Evolutionary conservation across 495 filamentous ascomycete species (phyloP), one percentile per base, ranked within the genome.

Genomic region (Recurvomyces mirabilis): DNA sequence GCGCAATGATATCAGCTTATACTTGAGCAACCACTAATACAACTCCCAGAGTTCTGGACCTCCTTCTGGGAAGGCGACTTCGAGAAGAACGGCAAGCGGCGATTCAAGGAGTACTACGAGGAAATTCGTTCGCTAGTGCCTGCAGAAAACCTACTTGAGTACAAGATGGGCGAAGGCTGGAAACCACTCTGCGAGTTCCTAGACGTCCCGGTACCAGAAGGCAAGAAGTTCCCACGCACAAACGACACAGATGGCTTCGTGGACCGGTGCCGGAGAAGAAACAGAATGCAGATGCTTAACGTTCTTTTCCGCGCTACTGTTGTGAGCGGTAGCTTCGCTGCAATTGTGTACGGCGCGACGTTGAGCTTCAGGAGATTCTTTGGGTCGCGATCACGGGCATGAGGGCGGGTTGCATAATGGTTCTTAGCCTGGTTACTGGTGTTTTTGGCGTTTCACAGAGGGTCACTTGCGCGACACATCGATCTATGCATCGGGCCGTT

Each of bases 151-250:
- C 62, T 82, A 34, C 68, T 82, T 31, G 78, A 82, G 51, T 82
- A 77, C 63, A 68, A 70, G 52, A 72, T 82, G 49, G 68, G 69
- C 35, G 70, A 79, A 33, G 80, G 80, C 41, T 82, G 79, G 79
- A 74, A 57, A 20, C 78, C 78, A 9, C 66, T 84, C 14, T 81
- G 78, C 63, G 65, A 76, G 42, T 82, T 82, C 62, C 67, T 82
- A 0, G 77, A 72, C 28, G 68, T 74, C 41, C 64, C 68, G 5
- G 60, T 77, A 6, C 80, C 80, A 7, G 60, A 70, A 49, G 71
- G 68, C 21, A 52, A 56, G 47, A 56, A 57, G 23, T 72, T 70
- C 51, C 69, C 69, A 6, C 60, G 64, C 38, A 63, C 64, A 13
- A 69, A 72, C 48, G 69, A 72, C 43, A 54, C 61, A 62, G 75